phyloP scores from a whole-genome alignment of 768 basidiomycete species.

The Lactarius quietus region DNA sequence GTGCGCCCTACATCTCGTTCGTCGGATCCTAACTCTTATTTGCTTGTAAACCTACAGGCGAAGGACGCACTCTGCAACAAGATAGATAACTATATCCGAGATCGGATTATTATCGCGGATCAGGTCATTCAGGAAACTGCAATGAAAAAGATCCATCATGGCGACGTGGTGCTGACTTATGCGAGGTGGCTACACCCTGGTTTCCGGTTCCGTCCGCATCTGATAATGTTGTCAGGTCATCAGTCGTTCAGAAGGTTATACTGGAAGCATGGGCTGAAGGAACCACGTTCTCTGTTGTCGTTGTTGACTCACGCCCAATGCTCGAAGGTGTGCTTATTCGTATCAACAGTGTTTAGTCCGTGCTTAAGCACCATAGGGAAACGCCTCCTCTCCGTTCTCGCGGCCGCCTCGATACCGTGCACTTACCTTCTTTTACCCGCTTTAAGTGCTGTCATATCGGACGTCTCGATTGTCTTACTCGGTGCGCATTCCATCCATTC shows the following conservation, averaged over 20 bases:
- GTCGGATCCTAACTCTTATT: slow-evolving; percentile 9
- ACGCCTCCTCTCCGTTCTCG: slow-evolving; percentile 64
- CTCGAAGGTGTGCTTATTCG: slow-evolving; percentile 62
- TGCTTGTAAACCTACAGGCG: slow-evolving; percentile 49
- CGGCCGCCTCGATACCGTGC: slow-evolving; percentile 68
- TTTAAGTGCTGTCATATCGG: slow-evolving; percentile 71
- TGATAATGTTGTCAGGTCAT: slow-evolving; percentile 58
- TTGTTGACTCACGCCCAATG: slow-evolving; percentile 93
- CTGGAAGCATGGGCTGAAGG: slow-evolving; percentile 71
- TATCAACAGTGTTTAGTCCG: slow-evolving; percentile 5
- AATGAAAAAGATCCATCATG: slow-evolving; percentile 90
- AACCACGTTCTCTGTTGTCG: slow-evolving; percentile 82
- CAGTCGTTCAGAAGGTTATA: slow-evolving; percentile 88
- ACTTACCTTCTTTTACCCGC: slow-evolving; percentile 92
- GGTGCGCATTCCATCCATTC: slow-evolving; percentile 94
- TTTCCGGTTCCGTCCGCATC: slow-evolving; percentile 3
- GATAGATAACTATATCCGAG: slow-evolving; percentile 91
- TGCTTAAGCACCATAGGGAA: slow-evolving; percentile 53
- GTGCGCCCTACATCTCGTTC: slow-evolving; percentile 45
- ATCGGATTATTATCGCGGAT: slow-evolving; percentile 90
- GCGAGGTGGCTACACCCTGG: slow-evolving; percentile 55
- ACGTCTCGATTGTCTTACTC: slow-evolving; percentile 80
- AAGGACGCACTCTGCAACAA: slow-evolving; percentile 78
- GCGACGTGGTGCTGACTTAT: slow-evolving; percentile 89
- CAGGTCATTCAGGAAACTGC: slow-evolving; percentile 89